A percentile compares a stretch with the other conserved stretches of the same genome.
Evolutionary conservation across 2,329 filamentous ascomycete genomes (phyloP).

Genomic region (Erysiphe pulchra): DNA sequence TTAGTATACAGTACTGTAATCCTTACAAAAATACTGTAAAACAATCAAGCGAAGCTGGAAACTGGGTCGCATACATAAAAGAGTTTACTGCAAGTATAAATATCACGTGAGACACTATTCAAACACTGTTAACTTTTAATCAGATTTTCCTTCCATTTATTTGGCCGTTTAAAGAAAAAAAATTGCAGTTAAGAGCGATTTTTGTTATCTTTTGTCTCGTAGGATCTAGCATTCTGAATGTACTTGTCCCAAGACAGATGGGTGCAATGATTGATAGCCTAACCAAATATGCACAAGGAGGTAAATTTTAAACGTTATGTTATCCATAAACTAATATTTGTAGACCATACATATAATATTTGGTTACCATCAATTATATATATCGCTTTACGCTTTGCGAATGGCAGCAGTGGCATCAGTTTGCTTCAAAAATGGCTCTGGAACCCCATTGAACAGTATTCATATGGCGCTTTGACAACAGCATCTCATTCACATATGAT

Average conservation of each 20-base stretch:
- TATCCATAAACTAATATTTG: slow-evolving; percentile 19
- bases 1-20: slow-evolving; percentile 4
- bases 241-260: slow-evolving; percentile 62
- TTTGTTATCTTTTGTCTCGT: slow-evolving; percentile 50
- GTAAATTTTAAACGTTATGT: neutral
- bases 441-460: slow-evolving; percentile 94
- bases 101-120: neutral
- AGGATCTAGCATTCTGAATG: slow-evolving; percentile 41
- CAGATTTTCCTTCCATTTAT: slow-evolving; percentile 75
- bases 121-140: neutral
- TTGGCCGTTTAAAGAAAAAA: slow-evolving; percentile 64
- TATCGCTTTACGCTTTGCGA: neutral
- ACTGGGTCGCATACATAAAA: slow-evolving; percentile 53
- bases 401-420: neutral
- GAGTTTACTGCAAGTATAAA: slow-evolving; percentile 29
- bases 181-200: slow-evolving; percentile 55
- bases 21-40: slow-evolving; percentile 35
- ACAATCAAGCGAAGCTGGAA: slow-evolving; percentile 46
- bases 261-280: slow-evolving; percentile 57
- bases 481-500: slow-evolving; percentile 96
- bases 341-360: slow-evolving; percentile 38
- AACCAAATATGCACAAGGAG: slow-evolving; percentile 14
- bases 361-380: slow-evolving; percentile 17
- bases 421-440: slow-evolving; percentile 26
- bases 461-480: slow-evolving; percentile 78